Evolutionary conservation across 192 early-diverging fungal genomes (phyloP), one percentile per base, ranked within the genome.

Genomic region (Powellomyces hirtus): DNA sequence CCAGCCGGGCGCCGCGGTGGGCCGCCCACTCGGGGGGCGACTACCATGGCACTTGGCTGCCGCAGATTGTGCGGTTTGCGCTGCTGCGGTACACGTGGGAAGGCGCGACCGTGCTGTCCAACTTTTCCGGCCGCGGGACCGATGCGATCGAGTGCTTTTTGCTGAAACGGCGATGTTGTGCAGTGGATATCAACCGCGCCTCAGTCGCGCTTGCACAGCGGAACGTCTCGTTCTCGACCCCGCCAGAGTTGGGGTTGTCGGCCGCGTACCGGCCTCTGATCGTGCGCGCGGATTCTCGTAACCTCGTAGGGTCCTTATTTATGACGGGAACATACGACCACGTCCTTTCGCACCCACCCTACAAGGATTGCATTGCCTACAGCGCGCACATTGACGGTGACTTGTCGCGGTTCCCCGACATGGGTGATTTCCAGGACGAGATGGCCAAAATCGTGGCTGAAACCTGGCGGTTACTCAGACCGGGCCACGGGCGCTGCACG

Each of bases 41-140:
- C 71, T 96, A 96, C 64, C 94, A 94, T 66, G 93, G 93, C 40
- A 94, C 93, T 3, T 96, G 94, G 94, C 81, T 96, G 20, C 94
- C 94, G 26, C 94, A 96, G 68, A 89, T 93, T 18, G 91, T 93
- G 20, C 79, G 93, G 38, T 79, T 82, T 81, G 16, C 90, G 30
- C 69, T 96, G 10, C 78, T 89, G 45, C 81, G 90, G 33, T 94
- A 90, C 68, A 94, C 94, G 0, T 63, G 55, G 7, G 86, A 86
- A 26, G 88, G 91, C 34, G 92, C 92, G 26, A 86, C 84, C 34
- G 84, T 97, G 29, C 75, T 97, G 53, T 94, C 92, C 20, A 97
- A 95, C 67, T 97, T 97, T 62, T 72, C 94, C 16, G 94, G 94
- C n/a, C 86, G 94, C 38, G 94, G 92, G 62, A 97, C 94, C 0